Evolutionary conservation across 2,329 filamentous ascomycete species (phyloP).

Genomic region (Pseudogymnoascus pannorum): DNA sequence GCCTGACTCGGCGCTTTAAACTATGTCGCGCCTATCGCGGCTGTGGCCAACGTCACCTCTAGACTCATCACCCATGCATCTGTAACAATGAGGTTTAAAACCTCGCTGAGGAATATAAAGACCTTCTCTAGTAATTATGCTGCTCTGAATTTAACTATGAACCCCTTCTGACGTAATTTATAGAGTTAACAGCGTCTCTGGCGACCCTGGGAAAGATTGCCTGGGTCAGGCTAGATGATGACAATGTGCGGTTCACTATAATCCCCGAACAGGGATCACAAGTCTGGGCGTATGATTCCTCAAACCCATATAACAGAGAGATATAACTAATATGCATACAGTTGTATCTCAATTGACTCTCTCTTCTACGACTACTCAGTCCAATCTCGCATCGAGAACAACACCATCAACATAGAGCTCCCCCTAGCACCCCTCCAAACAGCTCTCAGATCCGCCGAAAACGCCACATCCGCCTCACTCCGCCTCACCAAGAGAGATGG

Average conservation of each 20-base stretch:
- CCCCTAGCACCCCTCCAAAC: conserved; percentile 81
- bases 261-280: conserved; percentile 92
- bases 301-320: conserved; percentile 10
- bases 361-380: conserved; percentile 83
- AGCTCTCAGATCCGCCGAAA: conserved; percentile 81
- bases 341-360: conserved; percentile 61
- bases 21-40: background rate
- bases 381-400: conserved; percentile 72
- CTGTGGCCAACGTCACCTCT: conserved; percentile 5
- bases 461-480: conserved; percentile 73
- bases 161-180: conserved; percentile 1
- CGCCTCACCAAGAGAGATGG: conserved; percentile 90
- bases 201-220: conserved; percentile 44
- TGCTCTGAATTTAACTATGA: background rate
- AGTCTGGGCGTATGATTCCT: conserved; percentile 69
- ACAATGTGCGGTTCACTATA: conserved; percentile 86
- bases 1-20: background rate
- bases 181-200: conserved; percentile 58
- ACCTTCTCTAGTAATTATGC: conserved; percentile 52
- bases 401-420: conserved; percentile 94
- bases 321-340: conserved; percentile 23
- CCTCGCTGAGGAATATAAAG: conserved; percentile 57
- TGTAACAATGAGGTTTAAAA: conserved; percentile 53
- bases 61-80: background rate
- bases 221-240: conserved; percentile 65